Evolutionary conservation across 345 rosid species (phyloP), one percentile per base, ranked within the genome.

Genomic region (Ricinus communis): DNA sequence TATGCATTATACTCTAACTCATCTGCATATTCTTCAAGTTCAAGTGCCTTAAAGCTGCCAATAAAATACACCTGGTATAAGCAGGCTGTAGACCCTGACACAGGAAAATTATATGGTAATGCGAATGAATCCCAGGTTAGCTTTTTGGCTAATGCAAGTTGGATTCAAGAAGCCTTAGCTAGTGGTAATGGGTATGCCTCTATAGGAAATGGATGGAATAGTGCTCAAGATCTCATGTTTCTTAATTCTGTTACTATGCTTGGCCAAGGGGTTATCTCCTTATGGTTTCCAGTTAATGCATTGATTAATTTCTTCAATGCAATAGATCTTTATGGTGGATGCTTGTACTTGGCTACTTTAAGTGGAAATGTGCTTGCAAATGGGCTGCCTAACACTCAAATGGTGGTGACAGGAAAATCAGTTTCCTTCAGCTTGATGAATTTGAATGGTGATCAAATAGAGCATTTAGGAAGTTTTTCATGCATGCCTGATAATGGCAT

Each of bases 31-130:
- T 22, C 79, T 27, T 71, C 63, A 16, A 60, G 66, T 22, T 13
- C 52, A 1, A 38, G 18, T 14, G 18, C 28, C 16, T 13, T 7
- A 54, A 60, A 45, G 33, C 47, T 0, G 31, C 27, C 2, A 7
- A 30, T 12, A 14, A 30, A 71, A 5, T 58, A 66, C n/a, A 38
- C 25, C n/a, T 85, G 83, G 78, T 85, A 82, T 69, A 81, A 51
- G 50, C 92, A 86, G 57, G 58, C 66, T 0, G 87, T 78, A 27
- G 69, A 84, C 25, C 58, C 27, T 12, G 7, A 13, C 46, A 77
- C 86, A 0, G 92, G 92, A 25, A 69, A 58, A 25, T 69, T 67
- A 18, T 61, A 74, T 0, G 88, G 88, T 24, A 76, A 64, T 38
- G 76, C 87, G 8, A 28, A 71, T 13, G 24, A 11, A 68, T 43